Evolutionary conservation across 192 early-diverging fungal genomes (phyloP).

Genomic region (Rhizophagus sp.): DNA sequence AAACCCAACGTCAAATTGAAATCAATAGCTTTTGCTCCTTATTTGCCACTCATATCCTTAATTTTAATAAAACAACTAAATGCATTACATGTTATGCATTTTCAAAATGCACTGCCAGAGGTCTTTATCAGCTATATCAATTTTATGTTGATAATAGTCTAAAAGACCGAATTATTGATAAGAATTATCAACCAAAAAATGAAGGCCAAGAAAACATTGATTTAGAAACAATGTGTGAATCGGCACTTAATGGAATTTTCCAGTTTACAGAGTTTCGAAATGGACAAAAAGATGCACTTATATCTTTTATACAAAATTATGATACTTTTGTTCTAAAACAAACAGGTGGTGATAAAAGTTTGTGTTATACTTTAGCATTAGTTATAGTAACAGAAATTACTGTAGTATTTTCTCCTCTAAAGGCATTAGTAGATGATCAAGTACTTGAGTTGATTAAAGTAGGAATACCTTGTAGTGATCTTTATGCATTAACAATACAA

Average conservation of each 20-base stretch:
- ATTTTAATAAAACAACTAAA: not conserved
- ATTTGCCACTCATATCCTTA: not conserved
- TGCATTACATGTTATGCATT: not conserved
- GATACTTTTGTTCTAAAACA: not conserved
- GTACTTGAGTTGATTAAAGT: constrained; percentile 59
- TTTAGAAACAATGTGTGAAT: not conserved
- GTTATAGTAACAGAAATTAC: constrained; percentile 56
- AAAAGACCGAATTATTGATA: not conserved
- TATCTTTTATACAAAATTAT: not conserved
- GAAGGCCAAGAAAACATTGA: not conserved
- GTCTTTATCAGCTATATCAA: not conserved
- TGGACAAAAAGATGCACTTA: not conserved
- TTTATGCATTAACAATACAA: constrained; percentile 51
- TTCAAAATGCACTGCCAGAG: not conserved
- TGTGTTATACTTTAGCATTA: not conserved
- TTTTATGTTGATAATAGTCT: constrained; percentile 3
- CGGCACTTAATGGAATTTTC: not conserved
- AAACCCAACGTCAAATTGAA: not conserved
- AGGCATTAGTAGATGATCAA: constrained; percentile 97
- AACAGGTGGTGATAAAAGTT: not conserved
- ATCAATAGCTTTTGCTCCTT: not conserved
- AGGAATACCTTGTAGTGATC: constrained; percentile 51
- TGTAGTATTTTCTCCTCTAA: constrained; percentile 87
- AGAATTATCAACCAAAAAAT: constrained; percentile 3
- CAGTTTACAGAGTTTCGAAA: not conserved